Percentiles rank a stretch among this genome's conserved stretches.
These are phyloP conservation scores for Solanum chiquidenum DNA, from an alignment of 257 asterid species.

Conservation along the genomic window DNA sequence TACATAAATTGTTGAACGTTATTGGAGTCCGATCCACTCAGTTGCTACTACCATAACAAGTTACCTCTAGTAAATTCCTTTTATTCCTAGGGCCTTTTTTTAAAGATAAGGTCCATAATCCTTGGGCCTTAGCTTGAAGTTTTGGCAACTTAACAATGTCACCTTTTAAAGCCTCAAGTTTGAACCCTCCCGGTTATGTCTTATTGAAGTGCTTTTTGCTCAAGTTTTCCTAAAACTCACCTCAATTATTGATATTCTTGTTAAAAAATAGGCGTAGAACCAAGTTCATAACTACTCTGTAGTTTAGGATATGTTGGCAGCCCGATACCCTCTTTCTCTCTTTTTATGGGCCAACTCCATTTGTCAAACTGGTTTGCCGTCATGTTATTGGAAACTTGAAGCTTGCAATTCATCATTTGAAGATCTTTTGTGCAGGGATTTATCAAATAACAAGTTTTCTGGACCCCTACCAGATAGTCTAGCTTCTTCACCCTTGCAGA, in stretches of 20 bases:
- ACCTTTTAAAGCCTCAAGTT: background rate
- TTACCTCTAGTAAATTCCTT: background rate
- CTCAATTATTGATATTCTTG: background rate
- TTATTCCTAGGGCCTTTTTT: background rate
- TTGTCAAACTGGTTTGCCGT: background rate
- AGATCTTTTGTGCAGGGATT: slow-evolving; percentile 58
- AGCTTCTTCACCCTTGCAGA: slow-evolving; percentile 66
- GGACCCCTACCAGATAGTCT: slow-evolving; percentile 80
- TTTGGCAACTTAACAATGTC: background rate
- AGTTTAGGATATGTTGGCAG: background rate
- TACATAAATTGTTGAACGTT: background rate
- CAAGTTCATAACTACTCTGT: background rate
- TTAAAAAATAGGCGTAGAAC: background rate
- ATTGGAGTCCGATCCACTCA: background rate
- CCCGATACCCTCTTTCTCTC: background rate
- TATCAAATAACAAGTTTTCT: slow-evolving; percentile 62
- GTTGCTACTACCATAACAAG: background rate
- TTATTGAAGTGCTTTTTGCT: background rate
- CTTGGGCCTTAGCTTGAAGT: background rate
- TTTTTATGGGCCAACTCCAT: background rate
- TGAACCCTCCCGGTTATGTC: background rate
- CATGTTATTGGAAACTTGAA: background rate
- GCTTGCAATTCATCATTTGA: background rate
- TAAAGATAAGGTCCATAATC: background rate
- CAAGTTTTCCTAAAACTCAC: background rate